Evolutionary conservation across 768 basidiomycete genomes (phyloP), one percentile per base, ranked within the genome.

Genomic region (Calocera viscosa): DNA sequence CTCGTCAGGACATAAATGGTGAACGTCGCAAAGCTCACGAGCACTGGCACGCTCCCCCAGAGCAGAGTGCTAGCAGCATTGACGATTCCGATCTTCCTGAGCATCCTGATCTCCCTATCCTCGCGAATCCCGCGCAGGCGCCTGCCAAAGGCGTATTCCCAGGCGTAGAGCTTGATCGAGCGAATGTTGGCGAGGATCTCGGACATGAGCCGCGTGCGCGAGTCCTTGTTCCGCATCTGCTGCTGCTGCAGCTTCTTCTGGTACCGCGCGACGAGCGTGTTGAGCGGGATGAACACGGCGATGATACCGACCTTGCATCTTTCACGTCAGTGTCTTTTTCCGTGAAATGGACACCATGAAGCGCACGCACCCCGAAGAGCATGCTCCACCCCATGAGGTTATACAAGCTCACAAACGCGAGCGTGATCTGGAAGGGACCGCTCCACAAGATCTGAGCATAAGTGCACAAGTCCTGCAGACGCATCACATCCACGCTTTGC

Each of bases 181-280:
- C 89, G 88, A 72, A 98, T 96, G 73, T 95, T 97, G 67, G 85
- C 82, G 3, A 98, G 78, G n/a, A 97, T 80, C 77, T 97, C 94
- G 70, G 84, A 93, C 94, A 97, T 96, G 49, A 94, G 77, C 43
- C 87, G 79, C 8, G 90, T 91, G 34, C 91, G 82, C 71, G 84
- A 81, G 72, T 94, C 94, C 68, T 92, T 83, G 75, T 89, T 91
- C 76, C 92, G 93, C 95, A 97, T 97, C 75, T 97, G 93, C 71
- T 85, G 72, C 69, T 89, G 83, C 73, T 96, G 91, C 80, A 95
- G 84, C 40, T 75, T 79, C 73, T 91, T 91, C 64, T 90, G 72
- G 64, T 83, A 77, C 2, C 84, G 73, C 0, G 93, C 91, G 67
- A 93, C 87, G 47, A 67, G 26, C 1, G 71, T 71, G 39, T 74